Base-by-base conservation (phyloP, 257 asterid species). In the Jaltomata sinuosa region DNA sequence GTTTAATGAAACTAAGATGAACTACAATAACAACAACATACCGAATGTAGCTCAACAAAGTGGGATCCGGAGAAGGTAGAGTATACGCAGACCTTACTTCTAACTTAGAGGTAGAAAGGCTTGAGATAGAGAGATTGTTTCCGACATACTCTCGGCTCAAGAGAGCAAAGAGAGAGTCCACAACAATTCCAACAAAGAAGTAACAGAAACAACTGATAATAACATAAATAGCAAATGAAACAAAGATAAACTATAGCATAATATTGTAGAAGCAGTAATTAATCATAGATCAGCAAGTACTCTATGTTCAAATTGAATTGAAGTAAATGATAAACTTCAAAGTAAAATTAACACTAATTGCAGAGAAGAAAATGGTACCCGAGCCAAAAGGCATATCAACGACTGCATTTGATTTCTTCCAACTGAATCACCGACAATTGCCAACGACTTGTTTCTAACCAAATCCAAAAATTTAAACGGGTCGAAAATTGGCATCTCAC, bases 351-450 rank as follows among this genome's bases (percentile, higher is more conserved):
- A 55, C 15, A 55, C 4, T 16, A 34, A 25, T 50, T 25, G 62
- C 22, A 12, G 47, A 83, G 78, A 47, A 83, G 22, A 64, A 14
- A 14, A 11, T 52, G 7, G 53, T 90, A 94, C 98, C 89, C 89
- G 88, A 55, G 97, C 89, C 83, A 94, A 86, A 84, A 93, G 94
- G 87, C 97, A 94, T 29, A 89, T 89, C 90, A 94, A 87, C 80
- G 98, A 93, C 84, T 94, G 97, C 93, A 92, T 87, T 54, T 94
- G 97, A 67, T 92, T 94, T 86, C 97, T 87, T 29, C 91, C 97
- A 0, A 94, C 89, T 1, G 97, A 93, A 84, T 94, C 98, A 7
- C 98, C 98, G 15, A 94, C 93, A 40, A 94, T 92, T 8, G 97
- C 96, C 94, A 94, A 18, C 0, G 93, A 81, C 82, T 90, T 94